phyloP scores from a whole-genome alignment of 225 moss, liverwort and hornwort species.

The Pseudisothecium myosuroides region DNA sequence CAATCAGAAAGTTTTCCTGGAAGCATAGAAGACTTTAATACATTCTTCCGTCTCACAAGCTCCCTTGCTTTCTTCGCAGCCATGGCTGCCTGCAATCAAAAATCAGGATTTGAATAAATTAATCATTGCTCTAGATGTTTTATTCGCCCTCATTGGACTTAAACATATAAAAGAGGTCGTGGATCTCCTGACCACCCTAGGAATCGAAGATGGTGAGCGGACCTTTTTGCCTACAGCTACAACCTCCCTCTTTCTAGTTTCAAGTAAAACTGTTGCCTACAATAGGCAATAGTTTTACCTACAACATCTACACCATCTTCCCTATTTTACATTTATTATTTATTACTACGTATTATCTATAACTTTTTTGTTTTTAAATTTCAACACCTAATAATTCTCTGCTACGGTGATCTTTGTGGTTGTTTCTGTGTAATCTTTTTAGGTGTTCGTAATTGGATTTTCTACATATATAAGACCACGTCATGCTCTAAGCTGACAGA shows the following conservation, averaged over 20 bases:
- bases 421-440: not conserved
- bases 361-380: not conserved
- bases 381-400: not conserved
- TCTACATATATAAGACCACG: not conserved
- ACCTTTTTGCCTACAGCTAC: not conserved
- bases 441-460: not conserved
- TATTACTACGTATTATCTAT: not conserved
- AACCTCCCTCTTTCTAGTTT: not conserved
- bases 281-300: not conserved
- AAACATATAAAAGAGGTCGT: not conserved
- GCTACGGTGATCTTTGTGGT: not conserved
- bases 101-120: not conserved
- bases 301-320: not conserved
- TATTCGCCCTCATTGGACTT: no score
- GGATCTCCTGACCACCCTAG: not conserved
- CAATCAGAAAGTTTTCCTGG: constrained; percentile 99
- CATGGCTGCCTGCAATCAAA: constrained; percentile 69
- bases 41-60: constrained; percentile 96
- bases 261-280: not conserved
- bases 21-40: constrained; percentile 92
- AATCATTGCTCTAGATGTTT: not conserved
- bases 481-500: not conserved
- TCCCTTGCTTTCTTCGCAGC: constrained; percentile 98
- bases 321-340: not conserved
- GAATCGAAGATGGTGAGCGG: not conserved